Conservation (phyloP, 805 yeast species). For the Teunomyces aglyptinius region DNA sequence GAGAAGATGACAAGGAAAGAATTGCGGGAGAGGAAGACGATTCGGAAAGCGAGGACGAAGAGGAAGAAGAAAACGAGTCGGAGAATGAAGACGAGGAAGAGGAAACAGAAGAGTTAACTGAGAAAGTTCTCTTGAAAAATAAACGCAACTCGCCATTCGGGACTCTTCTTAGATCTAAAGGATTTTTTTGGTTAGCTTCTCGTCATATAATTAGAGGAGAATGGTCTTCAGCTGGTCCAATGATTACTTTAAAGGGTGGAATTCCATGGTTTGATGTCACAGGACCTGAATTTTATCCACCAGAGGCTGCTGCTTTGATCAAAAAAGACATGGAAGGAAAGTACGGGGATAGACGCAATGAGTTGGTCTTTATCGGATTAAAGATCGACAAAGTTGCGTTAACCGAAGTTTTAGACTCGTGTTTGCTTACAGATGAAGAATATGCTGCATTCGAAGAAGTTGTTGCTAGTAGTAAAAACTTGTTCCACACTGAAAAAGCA, state of each 20-base stretch:
- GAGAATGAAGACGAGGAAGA: slow-evolving; percentile 10
- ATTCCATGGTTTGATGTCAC: slow-evolving; percentile 42
- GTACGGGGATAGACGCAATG: slow-evolving; percentile 45
- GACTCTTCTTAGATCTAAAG: slow-evolving; percentile 40
- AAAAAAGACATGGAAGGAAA: slow-evolving; percentile 37
- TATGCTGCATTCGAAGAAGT: slow-evolving; percentile 24
- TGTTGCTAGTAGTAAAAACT: slow-evolving; percentile 23
- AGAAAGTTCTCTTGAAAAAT: slow-evolving; percentile 28
- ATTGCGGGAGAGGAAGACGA: slow-evolving; percentile 11
- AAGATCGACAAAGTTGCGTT: slow-evolving; percentile 27
- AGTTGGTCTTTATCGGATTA: slow-evolving; percentile 45
- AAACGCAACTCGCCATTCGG: slow-evolving; percentile 37
- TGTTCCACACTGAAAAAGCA: slow-evolving; percentile 27
- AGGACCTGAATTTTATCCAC: slow-evolving; percentile 31
- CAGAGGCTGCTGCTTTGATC: slow-evolving; percentile 27
- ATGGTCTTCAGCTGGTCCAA: slow-evolving; percentile 45
- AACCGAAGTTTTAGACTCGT: slow-evolving; percentile 30
- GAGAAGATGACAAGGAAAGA: slow-evolving; percentile 1
- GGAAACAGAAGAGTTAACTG: slow-evolving; percentile 15
- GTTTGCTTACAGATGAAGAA: slow-evolving; percentile 42
- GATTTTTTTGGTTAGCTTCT: slow-evolving; percentile 46
- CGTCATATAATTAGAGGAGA: slow-evolving; percentile 41
- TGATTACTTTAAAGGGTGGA: slow-evolving; percentile 41
- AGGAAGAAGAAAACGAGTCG: slow-evolving; percentile 7
- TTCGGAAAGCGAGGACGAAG: slow-evolving; percentile 13